Conservation (phyloP, 306 rosid genomes). For the Glycyrrhiza uralensis region DNA sequence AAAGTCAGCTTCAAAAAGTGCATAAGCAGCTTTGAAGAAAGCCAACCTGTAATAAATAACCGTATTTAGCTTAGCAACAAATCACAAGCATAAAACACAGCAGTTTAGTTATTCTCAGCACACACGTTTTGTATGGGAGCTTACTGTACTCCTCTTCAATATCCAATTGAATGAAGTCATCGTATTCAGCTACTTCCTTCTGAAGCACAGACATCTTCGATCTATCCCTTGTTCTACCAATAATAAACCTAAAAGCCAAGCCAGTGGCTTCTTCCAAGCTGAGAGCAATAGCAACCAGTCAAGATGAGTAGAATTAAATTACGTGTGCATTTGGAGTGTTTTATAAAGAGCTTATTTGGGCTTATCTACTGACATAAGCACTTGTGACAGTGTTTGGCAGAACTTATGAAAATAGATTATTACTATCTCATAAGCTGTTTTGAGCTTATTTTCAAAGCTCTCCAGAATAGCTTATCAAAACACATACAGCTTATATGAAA, state of each 20-base stretch:
- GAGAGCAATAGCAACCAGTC: conserved; percentile 35
- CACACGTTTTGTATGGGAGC: conserved; percentile 99
- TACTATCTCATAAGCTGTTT: too few relatives aligned
- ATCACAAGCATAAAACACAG: conserved; percentile 7
- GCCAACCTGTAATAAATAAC: conserved; percentile 66
- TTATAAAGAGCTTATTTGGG: too few relatives aligned
- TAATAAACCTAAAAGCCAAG: conserved; percentile 83
- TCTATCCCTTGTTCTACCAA: conserved; percentile 71
- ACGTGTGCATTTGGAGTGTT: too few relatives aligned
- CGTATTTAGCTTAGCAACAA: conserved; percentile 19
- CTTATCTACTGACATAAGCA: too few relatives aligned
- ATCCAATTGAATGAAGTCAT: conserved; percentile 87
- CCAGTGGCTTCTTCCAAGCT: conserved; percentile 99
- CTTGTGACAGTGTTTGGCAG: too few relatives aligned
- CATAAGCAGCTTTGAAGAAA: conserved; percentile 93
- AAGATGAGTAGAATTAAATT: neutral
- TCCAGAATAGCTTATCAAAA: too few relatives aligned
- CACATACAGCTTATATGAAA: too few relatives aligned
- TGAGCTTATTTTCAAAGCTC: too few relatives aligned
- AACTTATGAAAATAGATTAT: too few relatives aligned
- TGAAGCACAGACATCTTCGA: conserved; percentile 67
- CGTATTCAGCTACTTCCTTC: conserved; percentile 66
- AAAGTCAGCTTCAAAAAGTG: conserved; percentile 79
- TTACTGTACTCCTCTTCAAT: conserved; percentile 97
- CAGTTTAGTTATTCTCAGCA: conserved; percentile 32